Evolutionary conservation across 2,329 filamentous ascomycete genomes (phyloP).

Genomic region (Microcyclospora pomicola): DNA sequence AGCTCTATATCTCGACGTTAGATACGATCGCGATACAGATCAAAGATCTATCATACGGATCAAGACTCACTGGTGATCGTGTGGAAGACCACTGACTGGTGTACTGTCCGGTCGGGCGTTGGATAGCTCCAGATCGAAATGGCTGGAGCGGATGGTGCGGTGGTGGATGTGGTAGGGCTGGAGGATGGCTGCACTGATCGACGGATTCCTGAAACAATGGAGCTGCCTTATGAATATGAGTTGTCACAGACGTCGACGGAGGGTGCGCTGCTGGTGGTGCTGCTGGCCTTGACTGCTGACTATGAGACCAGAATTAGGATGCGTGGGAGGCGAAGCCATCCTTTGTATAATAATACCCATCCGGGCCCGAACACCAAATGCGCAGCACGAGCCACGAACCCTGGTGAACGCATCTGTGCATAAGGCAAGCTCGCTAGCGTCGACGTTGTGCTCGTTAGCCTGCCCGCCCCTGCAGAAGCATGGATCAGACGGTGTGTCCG

Average conservation of each 20-base stretch:
- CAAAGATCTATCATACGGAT: not conserved
- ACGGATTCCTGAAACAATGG: not conserved
- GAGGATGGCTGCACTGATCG: not conserved
- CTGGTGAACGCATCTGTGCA: too few relatives aligned
- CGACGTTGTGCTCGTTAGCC: too few relatives aligned
- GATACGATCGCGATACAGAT: not conserved
- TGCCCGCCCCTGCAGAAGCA: too few relatives aligned
- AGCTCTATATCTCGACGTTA: not conserved
- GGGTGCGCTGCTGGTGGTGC: constrained; percentile 1
- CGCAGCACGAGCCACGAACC: constrained; percentile 9
- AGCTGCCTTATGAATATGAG: constrained; percentile 1
- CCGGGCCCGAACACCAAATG: constrained; percentile 13
- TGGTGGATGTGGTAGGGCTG: constrained; percentile 3
- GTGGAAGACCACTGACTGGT: not conserved
- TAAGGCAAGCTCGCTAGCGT: too few relatives aligned
- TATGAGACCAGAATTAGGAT: constrained; percentile 8
- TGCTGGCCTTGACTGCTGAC: constrained; percentile 5
- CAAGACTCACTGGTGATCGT: not conserved
- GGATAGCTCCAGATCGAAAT: constrained; percentile 2
- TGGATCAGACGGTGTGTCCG: too few relatives aligned
- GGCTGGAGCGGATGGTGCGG: not conserved
- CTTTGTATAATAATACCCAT: constrained; percentile 18
- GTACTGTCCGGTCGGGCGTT: not conserved
- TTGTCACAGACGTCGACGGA: not conserved
- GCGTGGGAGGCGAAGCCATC: constrained; percentile 15